These are phyloP conservation scores for Hymenotorrendiella dingleyae DNA, from an alignment of 2,329 filamentous ascomycete species.

Conservation along the genomic window DNA sequence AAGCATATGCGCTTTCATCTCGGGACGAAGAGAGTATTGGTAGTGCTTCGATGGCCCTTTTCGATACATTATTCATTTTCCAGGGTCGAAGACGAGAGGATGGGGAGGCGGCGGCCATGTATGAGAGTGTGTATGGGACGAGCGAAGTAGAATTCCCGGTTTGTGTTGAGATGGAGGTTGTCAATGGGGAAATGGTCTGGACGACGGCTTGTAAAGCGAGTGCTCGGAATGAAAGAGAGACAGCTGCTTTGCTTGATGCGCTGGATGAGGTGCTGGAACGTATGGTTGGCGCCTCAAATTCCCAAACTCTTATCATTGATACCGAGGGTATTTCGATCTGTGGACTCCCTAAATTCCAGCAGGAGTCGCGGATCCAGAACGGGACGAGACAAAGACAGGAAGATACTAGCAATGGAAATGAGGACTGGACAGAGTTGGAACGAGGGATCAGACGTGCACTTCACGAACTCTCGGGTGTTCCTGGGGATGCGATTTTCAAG, in stretches of 20 bases:
- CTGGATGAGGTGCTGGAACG: conserved; percentile 55
- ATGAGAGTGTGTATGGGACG: conserved; percentile 36
- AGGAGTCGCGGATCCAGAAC: background rate
- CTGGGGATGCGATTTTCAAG: conserved; percentile 50
- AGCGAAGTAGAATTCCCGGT: conserved; percentile 76
- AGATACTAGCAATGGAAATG: conserved; percentile 2
- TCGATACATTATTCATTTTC: conserved; percentile 62
- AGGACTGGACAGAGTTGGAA: conserved; percentile 33
- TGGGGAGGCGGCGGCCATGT: conserved; percentile 15
- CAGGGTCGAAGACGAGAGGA: conserved; percentile 42
- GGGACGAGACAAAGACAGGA: background rate
- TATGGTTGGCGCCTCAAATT: conserved; percentile 45
- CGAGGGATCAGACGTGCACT: conserved; percentile 42
- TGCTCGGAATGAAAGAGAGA: conserved; percentile 42
- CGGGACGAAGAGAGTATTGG: conserved; percentile 12
- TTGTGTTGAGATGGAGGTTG: conserved; percentile 72
- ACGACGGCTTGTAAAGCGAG: conserved; percentile 62
- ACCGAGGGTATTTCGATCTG: conserved; percentile 55
- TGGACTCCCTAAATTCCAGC: conserved; percentile 45
- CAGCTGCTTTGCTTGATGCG: conserved; percentile 45
- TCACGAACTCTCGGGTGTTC: conserved; percentile 53
- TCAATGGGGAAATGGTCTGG: conserved; percentile 55
- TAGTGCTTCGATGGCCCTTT: conserved; percentile 46
- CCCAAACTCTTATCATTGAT: conserved; percentile 49
- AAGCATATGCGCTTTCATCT: conserved; percentile 41